phyloP scores from a whole-genome alignment of 2,329 filamentous ascomycete species.

The Apiospora phragmitis region DNA sequence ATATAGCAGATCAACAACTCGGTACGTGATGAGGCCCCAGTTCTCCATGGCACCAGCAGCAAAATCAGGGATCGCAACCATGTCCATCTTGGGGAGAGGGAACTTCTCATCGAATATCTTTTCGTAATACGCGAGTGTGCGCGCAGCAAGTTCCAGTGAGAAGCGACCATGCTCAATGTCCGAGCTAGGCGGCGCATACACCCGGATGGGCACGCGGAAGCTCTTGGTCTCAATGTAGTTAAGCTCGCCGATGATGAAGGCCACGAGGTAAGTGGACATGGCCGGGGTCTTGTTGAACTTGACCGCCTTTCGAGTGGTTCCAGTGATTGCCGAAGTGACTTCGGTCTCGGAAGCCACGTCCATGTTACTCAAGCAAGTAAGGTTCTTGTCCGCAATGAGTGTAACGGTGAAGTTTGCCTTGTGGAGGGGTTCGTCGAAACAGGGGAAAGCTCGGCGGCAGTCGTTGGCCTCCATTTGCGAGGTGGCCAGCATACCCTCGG shows the following conservation, averaged over 20 bases:
- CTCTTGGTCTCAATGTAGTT: slow-evolving; percentile 90
- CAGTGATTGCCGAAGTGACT: slow-evolving; percentile 62
- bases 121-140: slow-evolving; percentile 91
- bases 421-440: slow-evolving; percentile 92
- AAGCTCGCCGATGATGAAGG: slow-evolving; percentile 91
- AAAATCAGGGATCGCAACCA: slow-evolving; percentile 95
- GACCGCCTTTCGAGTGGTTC: slow-evolving; percentile 76
- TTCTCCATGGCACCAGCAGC: slow-evolving; percentile 98
- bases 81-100: slow-evolving; percentile 91
- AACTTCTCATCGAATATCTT: slow-evolving; percentile 88
- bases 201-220: slow-evolving; percentile 88
- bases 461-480: slow-evolving; percentile 98
- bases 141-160: slow-evolving; percentile 84
- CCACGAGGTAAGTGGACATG: slow-evolving; percentile 95
- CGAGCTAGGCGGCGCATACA: slow-evolving; percentile 89
- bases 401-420: slow-evolving; percentile 94
- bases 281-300: slow-evolving; percentile 89
- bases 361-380: slow-evolving; percentile 97
- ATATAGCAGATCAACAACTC: slow-evolving; percentile 85
- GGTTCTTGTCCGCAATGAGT: slow-evolving; percentile 82
- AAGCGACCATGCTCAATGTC: slow-evolving; percentile 90
- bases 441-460: slow-evolving; percentile 88
- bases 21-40: slow-evolving; percentile 94
- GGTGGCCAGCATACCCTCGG: slow-evolving; percentile 79
- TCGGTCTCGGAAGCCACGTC: slow-evolving; percentile 81